These are phyloP conservation scores for Lactarius vividus DNA, from an alignment of 768 basidiomycete genomes.

Conservation along the genomic window DNA sequence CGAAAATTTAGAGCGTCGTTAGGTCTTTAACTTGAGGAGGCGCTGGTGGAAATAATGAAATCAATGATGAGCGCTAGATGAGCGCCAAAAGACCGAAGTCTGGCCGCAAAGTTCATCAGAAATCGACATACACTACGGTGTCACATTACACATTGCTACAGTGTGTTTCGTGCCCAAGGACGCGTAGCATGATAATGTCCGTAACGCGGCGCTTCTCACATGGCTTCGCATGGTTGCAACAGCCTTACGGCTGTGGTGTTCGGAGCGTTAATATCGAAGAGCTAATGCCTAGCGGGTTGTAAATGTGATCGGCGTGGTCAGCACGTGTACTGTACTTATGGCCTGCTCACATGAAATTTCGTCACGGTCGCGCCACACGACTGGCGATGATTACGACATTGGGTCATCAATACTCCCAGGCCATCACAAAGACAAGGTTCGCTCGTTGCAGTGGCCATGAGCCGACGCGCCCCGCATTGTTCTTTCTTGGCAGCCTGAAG, in stretches of 20 bases:
- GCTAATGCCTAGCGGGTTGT: neutral
- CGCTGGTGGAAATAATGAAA: neutral
- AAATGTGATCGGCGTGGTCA: conserved; percentile 16
- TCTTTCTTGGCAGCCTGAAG: neutral
- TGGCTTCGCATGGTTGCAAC: neutral
- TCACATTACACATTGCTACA: conserved; percentile 1
- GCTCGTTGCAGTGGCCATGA: neutral
- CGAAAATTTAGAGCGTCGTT: neutral
- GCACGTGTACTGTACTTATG: conserved; percentile 1
- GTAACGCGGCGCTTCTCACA: neutral
- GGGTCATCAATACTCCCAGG: neutral
- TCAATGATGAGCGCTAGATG: neutral
- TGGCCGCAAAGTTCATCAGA: neutral
- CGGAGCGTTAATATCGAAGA: conserved; percentile 2
- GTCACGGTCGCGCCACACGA: neutral
- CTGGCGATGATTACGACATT: neutral
- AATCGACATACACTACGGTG: neutral
- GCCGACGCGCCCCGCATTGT: neutral
- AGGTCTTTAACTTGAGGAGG: neutral
- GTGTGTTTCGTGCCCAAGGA: neutral
- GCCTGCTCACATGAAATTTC: neutral
- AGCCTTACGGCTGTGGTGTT: neutral
- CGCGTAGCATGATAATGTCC: neutral
- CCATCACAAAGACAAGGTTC: neutral
- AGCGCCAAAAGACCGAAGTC: neutral